These are phyloP conservation scores for Gyrodon lividus DNA, from an alignment of 768 basidiomycete species.

Conservation along the genomic window DNA sequence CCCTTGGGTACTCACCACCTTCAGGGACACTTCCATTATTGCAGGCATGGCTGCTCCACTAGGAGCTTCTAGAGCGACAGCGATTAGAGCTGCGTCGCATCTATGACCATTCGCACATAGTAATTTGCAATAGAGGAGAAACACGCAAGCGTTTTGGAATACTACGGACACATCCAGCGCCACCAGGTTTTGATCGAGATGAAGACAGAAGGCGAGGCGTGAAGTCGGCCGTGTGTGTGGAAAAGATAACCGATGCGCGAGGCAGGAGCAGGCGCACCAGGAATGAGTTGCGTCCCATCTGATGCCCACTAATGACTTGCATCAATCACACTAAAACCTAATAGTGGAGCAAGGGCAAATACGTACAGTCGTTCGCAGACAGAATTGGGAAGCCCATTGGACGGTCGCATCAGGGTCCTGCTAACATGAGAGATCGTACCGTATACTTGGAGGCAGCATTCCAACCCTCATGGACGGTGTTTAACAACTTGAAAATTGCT, in stretches of 20 bases:
- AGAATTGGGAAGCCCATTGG: slow-evolving; percentile 19
- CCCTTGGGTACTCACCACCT: neutral
- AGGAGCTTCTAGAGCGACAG: slow-evolving; percentile 7
- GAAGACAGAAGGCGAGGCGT: slow-evolving; percentile 11
- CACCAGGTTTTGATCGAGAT: slow-evolving; percentile 27
- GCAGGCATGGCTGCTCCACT: neutral
- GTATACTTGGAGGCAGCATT: neutral
- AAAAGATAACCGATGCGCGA: slow-evolving; percentile 16
- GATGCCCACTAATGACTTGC: slow-evolving; percentile 16
- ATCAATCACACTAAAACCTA: slow-evolving; percentile 16
- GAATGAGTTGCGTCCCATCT: slow-evolving; percentile 5
- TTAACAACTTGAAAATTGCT: neutral
- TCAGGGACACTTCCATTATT: neutral
- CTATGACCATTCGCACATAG: slow-evolving; percentile 12
- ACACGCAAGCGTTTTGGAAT: slow-evolving; percentile 12
- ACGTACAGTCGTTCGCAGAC: slow-evolving; percentile 24
- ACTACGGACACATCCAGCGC: slow-evolving; percentile 20
- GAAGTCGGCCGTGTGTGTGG: slow-evolving; percentile 13
- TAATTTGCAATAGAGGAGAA: slow-evolving; percentile 25
- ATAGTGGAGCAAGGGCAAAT: slow-evolving; percentile 20
- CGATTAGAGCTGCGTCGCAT: slow-evolving; percentile 19
- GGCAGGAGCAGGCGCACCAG: slow-evolving; percentile 12
- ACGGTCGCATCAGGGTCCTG: slow-evolving; percentile 7
- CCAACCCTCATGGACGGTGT: neutral
- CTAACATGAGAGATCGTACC: slow-evolving; percentile 8